phyloP scores from a whole-genome alignment of 148 eudicot species.

The Rhododendron mucronatum region DNA sequence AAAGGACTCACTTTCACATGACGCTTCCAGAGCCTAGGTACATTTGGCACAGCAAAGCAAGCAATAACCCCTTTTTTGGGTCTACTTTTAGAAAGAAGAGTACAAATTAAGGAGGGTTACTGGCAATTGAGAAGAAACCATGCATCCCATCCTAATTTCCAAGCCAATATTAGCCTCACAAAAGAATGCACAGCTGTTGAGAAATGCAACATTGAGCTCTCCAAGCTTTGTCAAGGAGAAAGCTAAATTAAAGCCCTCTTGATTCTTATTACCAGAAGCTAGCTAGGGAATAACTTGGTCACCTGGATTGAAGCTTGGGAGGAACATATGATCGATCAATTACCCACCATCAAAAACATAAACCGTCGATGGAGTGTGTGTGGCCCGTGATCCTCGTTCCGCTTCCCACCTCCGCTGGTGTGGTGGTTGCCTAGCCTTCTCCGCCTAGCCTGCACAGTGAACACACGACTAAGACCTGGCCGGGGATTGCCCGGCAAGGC shows the following conservation, averaged over 20 bases:
- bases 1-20: neutral
- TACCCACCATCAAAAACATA: constrained; percentile 11
- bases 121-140: constrained; percentile 32
- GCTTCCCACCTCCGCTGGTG: too few relatives aligned
- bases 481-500: too few relatives aligned
- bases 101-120: constrained; percentile 24
- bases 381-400: too few relatives aligned
- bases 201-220: constrained; percentile 34
- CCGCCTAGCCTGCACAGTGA: too few relatives aligned
- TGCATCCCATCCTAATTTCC: constrained; percentile 30
- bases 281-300: constrained; percentile 23
- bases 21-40: neutral
- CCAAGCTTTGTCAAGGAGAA: constrained; percentile 35
- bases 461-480: too few relatives aligned
- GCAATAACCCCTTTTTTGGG: constrained; percentile 31
- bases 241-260: constrained; percentile 11
- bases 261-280: constrained; percentile 36
- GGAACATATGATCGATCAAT: constrained; percentile 17
- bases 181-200: constrained; percentile 35
- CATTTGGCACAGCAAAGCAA: constrained; percentile 43
- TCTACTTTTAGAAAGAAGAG: constrained; percentile 30
- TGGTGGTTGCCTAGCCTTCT: too few relatives aligned
- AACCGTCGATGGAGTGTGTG: neutral
- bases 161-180: constrained; percentile 11
- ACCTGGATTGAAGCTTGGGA: constrained; percentile 41